Evolutionary conservation across 257 asterid genomes (phyloP), one percentile per base, ranked within the genome.

Genomic region (Voacanga thouarsii): DNA sequence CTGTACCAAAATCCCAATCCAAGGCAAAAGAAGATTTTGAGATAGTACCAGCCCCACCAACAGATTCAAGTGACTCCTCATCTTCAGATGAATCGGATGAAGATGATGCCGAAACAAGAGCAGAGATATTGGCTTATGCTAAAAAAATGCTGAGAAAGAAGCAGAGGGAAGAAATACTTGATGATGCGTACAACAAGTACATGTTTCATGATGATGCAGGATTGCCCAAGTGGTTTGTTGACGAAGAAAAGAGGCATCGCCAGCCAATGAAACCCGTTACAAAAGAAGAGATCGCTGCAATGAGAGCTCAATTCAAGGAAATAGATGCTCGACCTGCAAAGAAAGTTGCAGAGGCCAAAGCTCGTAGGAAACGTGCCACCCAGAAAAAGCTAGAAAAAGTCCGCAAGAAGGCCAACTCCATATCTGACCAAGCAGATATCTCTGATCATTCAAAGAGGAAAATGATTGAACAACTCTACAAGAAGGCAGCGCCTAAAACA

Each of bases 311-410:
- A 26, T 93, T 96, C 57, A 92, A 85, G 81, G 97, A 87, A 78
- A 96, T 96, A 19, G 87, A 96, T 82, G 94, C 98, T 74, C 92
- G 99, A 60, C 97, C 99, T 11, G 96, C 97, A 21, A 93, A 96
- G 92, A 96, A 96, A 85, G 98, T 93, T 15, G 99, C 98, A 0
- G 82, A 96, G 80, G 99, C 99, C 56, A 93, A 89, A 77, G 97
- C 97, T 74, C 90, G 98, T 6, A 92, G 93, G 90, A 96, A 92
- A 83, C 86, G 97, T 60, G 96, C 75, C 7, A 87, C 92, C 3
- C 79, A 63, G 7, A 92, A 90, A 75, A 86, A 83, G 75, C 90
- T 90, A 12, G 99, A 93, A 71, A 96, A 96, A 85, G 86, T 89
- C 12, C 80, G 97, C 78, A 93, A 90, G 82, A 96, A 93, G 92